Percentiles rank a stretch among this genome's conserved stretches.
Evolutionary conservation across 129 eudicot genomes (phyloP).

Genomic region (Helianthus annuus): DNA sequence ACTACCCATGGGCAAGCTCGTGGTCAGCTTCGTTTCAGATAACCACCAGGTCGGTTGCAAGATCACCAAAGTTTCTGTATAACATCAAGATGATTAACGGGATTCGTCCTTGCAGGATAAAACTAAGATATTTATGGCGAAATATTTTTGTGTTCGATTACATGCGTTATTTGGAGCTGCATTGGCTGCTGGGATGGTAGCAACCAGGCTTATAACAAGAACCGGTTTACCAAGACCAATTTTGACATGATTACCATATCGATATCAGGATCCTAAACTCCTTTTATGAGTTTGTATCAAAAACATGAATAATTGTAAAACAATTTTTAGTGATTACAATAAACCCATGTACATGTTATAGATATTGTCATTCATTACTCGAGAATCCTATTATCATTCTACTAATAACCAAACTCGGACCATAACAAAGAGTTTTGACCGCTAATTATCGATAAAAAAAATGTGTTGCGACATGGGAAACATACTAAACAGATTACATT

Average conservation of each 20-base stretch:
- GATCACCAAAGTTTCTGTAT: conserved; percentile 7
- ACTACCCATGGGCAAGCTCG: conserved; percentile 63
- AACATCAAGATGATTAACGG: neutral
- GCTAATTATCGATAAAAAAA: neutral
- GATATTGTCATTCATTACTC: conserved; percentile 4
- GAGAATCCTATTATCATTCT: too few species aligned
- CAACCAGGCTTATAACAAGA: conserved; percentile 45
- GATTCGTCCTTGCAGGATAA: conserved; percentile 50
- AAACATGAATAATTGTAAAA: conserved; percentile 14
- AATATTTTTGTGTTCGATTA: conserved; percentile 83
- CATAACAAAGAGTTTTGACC: neutral
- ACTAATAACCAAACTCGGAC: neutral
- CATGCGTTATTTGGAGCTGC: conserved; percentile 77
- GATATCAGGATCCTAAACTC: neutral
- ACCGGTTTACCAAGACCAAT: conserved; percentile 22
- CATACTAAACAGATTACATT: neutral
- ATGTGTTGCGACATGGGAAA: neutral
- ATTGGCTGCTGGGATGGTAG: conserved; percentile 76
- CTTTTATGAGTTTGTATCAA: conserved; percentile 1
- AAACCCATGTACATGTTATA: neutral
- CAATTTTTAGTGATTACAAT: conserved; percentile 10
- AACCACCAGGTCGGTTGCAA: conserved; percentile 69
- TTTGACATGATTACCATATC: conserved; percentile 22
- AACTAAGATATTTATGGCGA: conserved; percentile 81
- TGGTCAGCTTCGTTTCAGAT: conserved; percentile 54